Base-by-base conservation (phyloP, 768 basidiomycete genomes). In the Naganishia kalamii region DNA sequence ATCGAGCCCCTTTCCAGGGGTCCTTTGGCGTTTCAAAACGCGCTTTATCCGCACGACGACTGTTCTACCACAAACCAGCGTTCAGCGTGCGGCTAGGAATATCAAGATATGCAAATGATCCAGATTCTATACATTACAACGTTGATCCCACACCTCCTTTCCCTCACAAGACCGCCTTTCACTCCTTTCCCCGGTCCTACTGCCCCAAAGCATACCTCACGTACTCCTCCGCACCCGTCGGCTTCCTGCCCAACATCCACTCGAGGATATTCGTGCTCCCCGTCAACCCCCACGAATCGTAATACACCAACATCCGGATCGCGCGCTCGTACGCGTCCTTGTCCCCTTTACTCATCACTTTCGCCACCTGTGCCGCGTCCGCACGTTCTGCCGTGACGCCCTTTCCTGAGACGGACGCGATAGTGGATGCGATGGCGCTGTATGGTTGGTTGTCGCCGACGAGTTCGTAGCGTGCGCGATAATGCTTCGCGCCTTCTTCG, bases 161-260 rank as follows among this genome's bases (percentile, higher is more conserved):
- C 1, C 27, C 27, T 10, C 23, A 10, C 4, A 11, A 27, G 25
- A 50, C 27, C n/a, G n/a, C 23, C 49, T 11, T 30, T 30, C n/a
- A 27, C 48, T 49, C 51, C 30, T 40, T 8, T n/a, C n/a, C 23
- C 8, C 48, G n/a, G 3, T 11, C n/a, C 37, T 57, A 57, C 27
- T 57, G 4, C 19, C 35, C 35, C 35, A 57, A 83, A 46, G 83
- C 80, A 37, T 17, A 81, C 80, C 30, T 85, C 85, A 85, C 77
- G 85, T 65, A 71, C 4, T 37, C 70, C 33, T 72, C 69, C 69
- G 75, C 75, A 13, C 69, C 67, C 32, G 71, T 74, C 8, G 78
- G 76, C 40, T 75, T 75, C 27, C 77, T 69, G 5, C 75, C 75
- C n/a, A 79, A 66, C 50, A 79, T 66, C 75, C 75, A 78, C 3